Conservation (phyloP, 2,329 filamentous ascomycete genomes). For the Pestalotiopsis sp. region DNA sequence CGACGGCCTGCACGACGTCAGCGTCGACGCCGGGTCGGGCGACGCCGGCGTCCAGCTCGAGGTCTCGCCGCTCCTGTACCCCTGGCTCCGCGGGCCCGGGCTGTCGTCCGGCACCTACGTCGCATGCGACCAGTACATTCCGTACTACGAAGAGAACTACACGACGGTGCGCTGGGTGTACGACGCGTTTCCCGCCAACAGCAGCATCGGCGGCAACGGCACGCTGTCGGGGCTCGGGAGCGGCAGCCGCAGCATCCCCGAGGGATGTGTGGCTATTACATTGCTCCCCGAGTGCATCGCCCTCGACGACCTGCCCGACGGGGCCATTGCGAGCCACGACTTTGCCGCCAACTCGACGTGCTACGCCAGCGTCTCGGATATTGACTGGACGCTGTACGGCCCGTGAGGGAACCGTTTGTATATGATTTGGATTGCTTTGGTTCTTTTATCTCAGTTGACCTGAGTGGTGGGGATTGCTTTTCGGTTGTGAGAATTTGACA, state of each 20-base stretch:
- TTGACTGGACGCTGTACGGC: conserved; percentile 38
- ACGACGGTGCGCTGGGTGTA: conserved; percentile 42
- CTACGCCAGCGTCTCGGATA: conserved; percentile 41
- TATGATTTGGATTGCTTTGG: not conserved
- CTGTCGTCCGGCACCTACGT: conserved; percentile 34
- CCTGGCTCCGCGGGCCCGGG: conserved; percentile 28
- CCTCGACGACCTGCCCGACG: conserved; percentile 37
- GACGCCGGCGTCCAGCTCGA: conserved; percentile 37
- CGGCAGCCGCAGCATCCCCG: conserved; percentile 29
- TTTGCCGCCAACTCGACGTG: conserved; percentile 40
- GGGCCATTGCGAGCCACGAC: conserved; percentile 40
- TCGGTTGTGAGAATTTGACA: not conserved
- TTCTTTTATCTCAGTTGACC: too few relatives aligned
- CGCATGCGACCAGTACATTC: conserved; percentile 44
- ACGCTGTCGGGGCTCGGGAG: conserved; percentile 8
- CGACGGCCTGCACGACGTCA: conserved; percentile 28
- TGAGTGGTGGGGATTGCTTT: too few relatives aligned
- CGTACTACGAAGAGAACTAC: conserved; percentile 43
- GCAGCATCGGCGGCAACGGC: conserved; percentile 12
- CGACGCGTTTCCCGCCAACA: conserved; percentile 13
- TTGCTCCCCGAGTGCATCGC: conserved; percentile 46
- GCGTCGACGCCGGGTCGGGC: conserved; percentile 39
- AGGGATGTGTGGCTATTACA: conserved; percentile 43
- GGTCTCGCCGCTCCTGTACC: conserved; percentile 37
- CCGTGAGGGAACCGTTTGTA: conserved; percentile 8